Evolutionary conservation across 805 yeast genomes (phyloP).

Genomic region (Monosporozyma unispora): DNA sequence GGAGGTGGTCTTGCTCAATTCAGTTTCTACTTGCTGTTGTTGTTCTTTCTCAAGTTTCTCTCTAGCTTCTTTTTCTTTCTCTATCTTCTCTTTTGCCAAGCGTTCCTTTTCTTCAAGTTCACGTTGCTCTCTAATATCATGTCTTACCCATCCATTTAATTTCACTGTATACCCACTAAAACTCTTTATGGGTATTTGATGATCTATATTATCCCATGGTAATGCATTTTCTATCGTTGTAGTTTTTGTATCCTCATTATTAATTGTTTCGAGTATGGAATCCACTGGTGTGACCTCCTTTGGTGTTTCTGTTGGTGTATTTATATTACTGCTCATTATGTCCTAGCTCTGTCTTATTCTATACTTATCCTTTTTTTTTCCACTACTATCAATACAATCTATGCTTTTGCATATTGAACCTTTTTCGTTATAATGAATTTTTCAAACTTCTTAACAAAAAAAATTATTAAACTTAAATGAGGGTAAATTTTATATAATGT

Average conservation of each 20-base stretch:
- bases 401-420: no score
- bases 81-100: constrained; percentile 1
- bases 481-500: background rate
- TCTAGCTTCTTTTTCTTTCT: background rate
- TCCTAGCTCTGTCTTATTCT: background rate
- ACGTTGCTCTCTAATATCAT: constrained; percentile 12
- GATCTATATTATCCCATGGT: constrained; percentile 18
- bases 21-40: constrained; percentile 3
- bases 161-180: constrained; percentile 23
- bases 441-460: background rate
- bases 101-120: background rate
- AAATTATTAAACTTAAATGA: background rate
- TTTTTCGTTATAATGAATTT: no score
- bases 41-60: constrained; percentile 1
- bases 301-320: background rate
- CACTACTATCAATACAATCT: no score
- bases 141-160: constrained; percentile 23
- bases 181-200: constrained; percentile 15
- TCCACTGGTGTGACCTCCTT: background rate
- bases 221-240: background rate
- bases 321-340: background rate
- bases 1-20: background rate
- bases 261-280: background rate
- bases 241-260: background rate
- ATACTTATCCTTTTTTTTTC: background rate